These are phyloP conservation scores for Sclerotinia minor DNA, from an alignment of 2,329 filamentous ascomycete species.

Conservation along the genomic window DNA sequence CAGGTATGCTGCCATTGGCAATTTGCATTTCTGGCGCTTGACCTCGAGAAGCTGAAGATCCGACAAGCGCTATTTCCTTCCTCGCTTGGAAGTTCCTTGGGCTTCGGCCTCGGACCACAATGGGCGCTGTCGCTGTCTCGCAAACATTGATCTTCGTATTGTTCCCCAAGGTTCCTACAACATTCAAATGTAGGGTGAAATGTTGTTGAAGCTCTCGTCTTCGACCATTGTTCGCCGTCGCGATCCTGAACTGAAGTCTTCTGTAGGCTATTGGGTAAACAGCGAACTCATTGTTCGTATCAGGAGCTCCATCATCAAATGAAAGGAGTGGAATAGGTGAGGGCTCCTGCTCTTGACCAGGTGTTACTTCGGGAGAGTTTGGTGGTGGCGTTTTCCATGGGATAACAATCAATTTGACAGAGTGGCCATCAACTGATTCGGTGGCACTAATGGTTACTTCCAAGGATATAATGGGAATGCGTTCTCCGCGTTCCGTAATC, in stretches of 20 bases:
- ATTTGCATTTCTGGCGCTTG: constrained; percentile 40
- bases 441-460: constrained; percentile 90
- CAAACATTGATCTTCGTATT: constrained; percentile 79
- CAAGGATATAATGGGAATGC: constrained; percentile 76
- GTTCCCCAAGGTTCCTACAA: constrained; percentile 79
- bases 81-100: constrained; percentile 92
- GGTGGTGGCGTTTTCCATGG: constrained; percentile 96
- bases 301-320: constrained; percentile 52
- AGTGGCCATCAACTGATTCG: constrained; percentile 89
- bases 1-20: constrained; percentile 33
- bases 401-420: constrained; percentile 92
- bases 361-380: constrained; percentile 66
- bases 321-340: constrained; percentile 74
- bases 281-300: constrained; percentile 64
- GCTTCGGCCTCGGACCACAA: constrained; percentile 90
- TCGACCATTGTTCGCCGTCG: constrained; percentile 93
- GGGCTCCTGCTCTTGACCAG: constrained; percentile 78
- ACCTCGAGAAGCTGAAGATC: constrained; percentile 41
- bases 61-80: constrained; percentile 79
- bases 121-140: constrained; percentile 83
- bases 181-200: constrained; percentile 85
- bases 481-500: constrained; percentile 79
- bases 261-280: constrained; percentile 95
- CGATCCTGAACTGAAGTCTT: constrained; percentile 87
- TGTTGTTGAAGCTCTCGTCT: constrained; percentile 95